Conservation (phyloP, 2,329 filamentous ascomycete genomes). For the Aspergillus floridensis region DNA sequence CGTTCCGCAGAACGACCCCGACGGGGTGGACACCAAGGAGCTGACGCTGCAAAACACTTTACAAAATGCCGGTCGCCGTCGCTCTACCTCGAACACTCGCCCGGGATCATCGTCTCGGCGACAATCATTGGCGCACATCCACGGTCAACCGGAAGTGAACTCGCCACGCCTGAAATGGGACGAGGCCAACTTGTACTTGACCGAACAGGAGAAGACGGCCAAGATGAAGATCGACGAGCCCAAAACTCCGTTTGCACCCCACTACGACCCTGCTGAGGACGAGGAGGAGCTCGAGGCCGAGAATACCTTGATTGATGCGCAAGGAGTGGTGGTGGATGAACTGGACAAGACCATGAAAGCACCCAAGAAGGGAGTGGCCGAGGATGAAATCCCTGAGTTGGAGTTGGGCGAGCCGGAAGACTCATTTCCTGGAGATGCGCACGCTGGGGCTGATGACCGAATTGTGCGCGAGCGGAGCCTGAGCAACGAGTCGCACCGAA, state of each 20-base stretch:
- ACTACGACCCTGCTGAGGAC: slow-evolving; percentile 87
- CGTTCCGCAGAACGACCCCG: slow-evolving; percentile 40
- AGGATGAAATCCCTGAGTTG: slow-evolving; percentile 85
- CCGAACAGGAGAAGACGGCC: slow-evolving; percentile 88
- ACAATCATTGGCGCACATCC: slow-evolving; percentile 57
- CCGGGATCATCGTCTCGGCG: slow-evolving; percentile 66
- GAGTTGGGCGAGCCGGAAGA: slow-evolving; percentile 92
- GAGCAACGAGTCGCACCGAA: slow-evolving; percentile 40
- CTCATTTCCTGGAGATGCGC: slow-evolving; percentile 47
- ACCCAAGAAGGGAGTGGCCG: slow-evolving; percentile 46
- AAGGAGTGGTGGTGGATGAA: slow-evolving; percentile 68
- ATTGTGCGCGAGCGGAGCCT: slow-evolving; percentile 42
- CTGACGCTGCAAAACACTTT: slow-evolving; percentile 92
- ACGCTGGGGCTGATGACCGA: slow-evolving; percentile 43
- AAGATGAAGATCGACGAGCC: slow-evolving; percentile 99
- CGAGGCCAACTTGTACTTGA: slow-evolving; percentile 94
- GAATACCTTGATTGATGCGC: slow-evolving; percentile 59
- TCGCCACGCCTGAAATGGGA: slow-evolving; percentile 92
- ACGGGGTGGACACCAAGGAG: slow-evolving; percentile 68
- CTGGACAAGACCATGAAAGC: slow-evolving; percentile 53
- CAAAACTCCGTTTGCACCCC: slow-evolving; percentile 92
- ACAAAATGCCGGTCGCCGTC: slow-evolving; percentile 84
- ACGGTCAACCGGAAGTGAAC: slow-evolving; percentile 55
- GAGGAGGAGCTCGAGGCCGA: slow-evolving; percentile 61
- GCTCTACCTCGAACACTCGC: slow-evolving; percentile 72